phyloP scores from a whole-genome alignment of 345 rosid species.

The Lumnitzera littorea region DNA sequence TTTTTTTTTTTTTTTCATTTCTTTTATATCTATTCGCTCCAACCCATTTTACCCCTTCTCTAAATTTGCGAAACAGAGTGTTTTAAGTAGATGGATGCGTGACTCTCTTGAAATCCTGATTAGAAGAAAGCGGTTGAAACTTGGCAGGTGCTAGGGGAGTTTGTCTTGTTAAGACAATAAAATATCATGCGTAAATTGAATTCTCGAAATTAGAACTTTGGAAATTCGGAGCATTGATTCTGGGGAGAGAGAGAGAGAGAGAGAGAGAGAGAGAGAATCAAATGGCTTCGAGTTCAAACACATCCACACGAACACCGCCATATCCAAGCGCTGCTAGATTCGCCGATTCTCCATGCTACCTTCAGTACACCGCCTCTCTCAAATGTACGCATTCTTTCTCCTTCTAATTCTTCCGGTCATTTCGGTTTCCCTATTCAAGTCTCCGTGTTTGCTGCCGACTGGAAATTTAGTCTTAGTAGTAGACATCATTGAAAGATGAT shows the following conservation, averaged over 20 bases:
- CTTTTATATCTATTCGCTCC: too few species aligned
- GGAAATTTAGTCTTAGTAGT: too few species aligned
- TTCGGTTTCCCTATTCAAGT: not conserved
- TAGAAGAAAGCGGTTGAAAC: too few species aligned
- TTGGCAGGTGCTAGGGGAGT: too few species aligned
- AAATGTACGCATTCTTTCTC: slow-evolving; percentile 39
- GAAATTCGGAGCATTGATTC: not conserved
- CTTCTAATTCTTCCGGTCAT: not conserved
- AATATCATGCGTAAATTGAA: too few species aligned
- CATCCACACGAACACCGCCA: slow-evolving; percentile 29
- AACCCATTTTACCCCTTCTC: too few species aligned
- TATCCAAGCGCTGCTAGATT: slow-evolving; percentile 75
- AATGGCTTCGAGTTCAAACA: slow-evolving; percentile 25
- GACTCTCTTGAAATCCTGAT: too few species aligned
- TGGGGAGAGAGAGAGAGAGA: not conserved
- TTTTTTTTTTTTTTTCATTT: too few species aligned
- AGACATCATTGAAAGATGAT: too few species aligned
- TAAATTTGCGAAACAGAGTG: too few species aligned
- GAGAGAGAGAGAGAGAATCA: not conserved
- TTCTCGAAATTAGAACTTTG: not conserved
- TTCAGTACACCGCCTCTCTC: slow-evolving; percentile 79
- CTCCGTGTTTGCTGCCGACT: not conserved
- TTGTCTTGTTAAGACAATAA: too few species aligned
- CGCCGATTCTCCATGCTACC: slow-evolving; percentile 72
- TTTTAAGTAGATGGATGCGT: too few species aligned